These are phyloP conservation scores for Mycena leptocephala DNA, from an alignment of 768 basidiomycete species.

Conservation along the genomic window DNA sequence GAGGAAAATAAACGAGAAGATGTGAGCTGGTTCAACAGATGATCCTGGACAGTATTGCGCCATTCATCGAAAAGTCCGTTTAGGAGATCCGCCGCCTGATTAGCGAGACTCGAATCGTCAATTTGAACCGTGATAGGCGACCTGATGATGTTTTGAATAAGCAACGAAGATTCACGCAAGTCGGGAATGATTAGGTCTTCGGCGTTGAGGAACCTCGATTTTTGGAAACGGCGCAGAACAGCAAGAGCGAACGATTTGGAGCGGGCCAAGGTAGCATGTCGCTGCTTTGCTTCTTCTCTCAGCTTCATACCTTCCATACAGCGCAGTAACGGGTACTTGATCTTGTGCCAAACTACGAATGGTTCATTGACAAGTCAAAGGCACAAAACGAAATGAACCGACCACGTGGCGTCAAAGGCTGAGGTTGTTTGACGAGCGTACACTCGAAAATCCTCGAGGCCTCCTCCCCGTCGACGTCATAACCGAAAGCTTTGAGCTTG, in stretches of 20 bases:
- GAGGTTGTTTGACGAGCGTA: neutral
- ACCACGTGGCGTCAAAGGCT: neutral
- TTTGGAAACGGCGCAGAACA: neutral
- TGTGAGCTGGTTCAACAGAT: neutral
- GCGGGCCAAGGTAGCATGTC: no score
- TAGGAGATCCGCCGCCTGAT: neutral
- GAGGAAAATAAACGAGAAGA: neutral
- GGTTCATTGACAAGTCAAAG: neutral
- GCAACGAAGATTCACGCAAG: neutral
- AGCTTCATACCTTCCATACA: neutral
- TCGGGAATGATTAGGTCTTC: neutral
- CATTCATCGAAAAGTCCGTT: slow-evolving; percentile 3
- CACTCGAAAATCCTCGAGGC: neutral
- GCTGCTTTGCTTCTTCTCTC: neutral
- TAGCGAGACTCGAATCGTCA: neutral
- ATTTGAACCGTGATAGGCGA: neutral
- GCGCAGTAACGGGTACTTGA: neutral
- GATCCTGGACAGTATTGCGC: neutral
- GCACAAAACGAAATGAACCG: neutral
- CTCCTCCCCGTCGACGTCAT: neutral
- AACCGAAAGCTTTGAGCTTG: neutral
- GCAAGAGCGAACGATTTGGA: neutral
- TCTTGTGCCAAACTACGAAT: neutral
- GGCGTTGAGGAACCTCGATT: neutral
- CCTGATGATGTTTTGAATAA: neutral